A percentile compares a stretch with the other conserved stretches of the same genome.
Conservation (phyloP, 345 rosid species). For the Melastoma malabathricum region DNA sequence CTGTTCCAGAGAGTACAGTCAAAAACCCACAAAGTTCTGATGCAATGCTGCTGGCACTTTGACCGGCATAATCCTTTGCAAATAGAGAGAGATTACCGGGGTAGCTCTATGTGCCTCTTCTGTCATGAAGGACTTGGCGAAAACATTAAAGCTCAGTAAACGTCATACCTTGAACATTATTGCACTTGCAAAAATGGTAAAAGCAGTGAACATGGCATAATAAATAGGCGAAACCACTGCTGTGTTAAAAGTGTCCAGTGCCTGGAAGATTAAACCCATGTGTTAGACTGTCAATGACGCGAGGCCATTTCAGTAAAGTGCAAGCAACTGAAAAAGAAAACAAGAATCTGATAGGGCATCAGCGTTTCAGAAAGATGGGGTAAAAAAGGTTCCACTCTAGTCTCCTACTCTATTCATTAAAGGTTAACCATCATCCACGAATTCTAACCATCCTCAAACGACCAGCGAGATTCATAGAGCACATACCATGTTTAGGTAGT, state of each 20-base stretch:
- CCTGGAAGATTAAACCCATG: slow-evolving; percentile 29
- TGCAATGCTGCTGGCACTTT: slow-evolving; percentile 35
- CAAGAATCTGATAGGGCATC: too few relatives aligned
- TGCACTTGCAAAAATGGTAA: slow-evolving; percentile 68
- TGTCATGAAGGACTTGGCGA: background rate
- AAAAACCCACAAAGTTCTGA: slow-evolving; percentile 42
- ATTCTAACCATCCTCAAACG: background rate
- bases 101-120: background rate
- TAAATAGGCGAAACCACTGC: slow-evolving; percentile 68
- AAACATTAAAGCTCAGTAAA: background rate
- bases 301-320: too few relatives aligned
- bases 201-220: slow-evolving; percentile 63
- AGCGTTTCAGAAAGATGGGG: too few relatives aligned
- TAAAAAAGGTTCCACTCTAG: too few relatives aligned
- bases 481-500: slow-evolving; percentile 66
- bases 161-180: slow-evolving; percentile 71
- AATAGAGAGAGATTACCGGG: slow-evolving; percentile 3
- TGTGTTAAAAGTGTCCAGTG: slow-evolving; percentile 69
- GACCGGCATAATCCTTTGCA: slow-evolving; percentile 35
- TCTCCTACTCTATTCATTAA: too few relatives aligned
- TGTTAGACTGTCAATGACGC: too few relatives aligned
- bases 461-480: background rate
- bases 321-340: too few relatives aligned
- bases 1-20: slow-evolving; percentile 33
- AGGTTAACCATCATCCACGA: too few relatives aligned